Percentiles rank a stretch among this genome's conserved stretches.
Evolutionary conservation across 2,329 filamentous ascomycete species (phyloP).

Genomic region (Aspergillus vadensis): DNA sequence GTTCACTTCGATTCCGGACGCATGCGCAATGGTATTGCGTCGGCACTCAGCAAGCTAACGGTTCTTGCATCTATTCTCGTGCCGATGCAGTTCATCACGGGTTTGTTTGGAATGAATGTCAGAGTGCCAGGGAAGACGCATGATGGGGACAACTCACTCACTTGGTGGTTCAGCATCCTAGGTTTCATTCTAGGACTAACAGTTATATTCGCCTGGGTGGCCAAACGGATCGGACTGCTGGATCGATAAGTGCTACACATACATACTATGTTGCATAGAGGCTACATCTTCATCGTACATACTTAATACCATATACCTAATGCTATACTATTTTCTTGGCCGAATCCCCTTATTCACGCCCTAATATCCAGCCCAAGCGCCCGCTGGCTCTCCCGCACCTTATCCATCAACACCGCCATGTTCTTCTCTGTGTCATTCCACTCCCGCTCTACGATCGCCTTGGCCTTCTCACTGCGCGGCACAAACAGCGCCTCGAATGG

Average conservation of each 20-base stretch:
- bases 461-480: constrained; percentile 24
- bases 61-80: constrained; percentile 87
- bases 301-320: neutral
- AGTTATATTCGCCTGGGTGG: constrained; percentile 27
- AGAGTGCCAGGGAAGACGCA: constrained; percentile 37
- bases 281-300: too few species aligned
- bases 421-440: constrained; percentile 25
- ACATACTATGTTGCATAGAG: neutral
- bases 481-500: constrained; percentile 31
- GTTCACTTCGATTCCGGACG: constrained; percentile 85
- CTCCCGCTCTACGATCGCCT: constrained; percentile 22
- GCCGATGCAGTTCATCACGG: constrained; percentile 82
- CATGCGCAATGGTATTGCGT: constrained; percentile 81
- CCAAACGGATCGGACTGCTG: constrained; percentile 31
- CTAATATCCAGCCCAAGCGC: constrained; percentile 13
- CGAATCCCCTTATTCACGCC: neutral
- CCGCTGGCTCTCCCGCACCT: constrained; percentile 13
- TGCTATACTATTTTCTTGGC: neutral
- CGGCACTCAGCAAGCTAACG: constrained; percentile 85
- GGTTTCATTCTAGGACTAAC: constrained; percentile 40
- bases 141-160: constrained; percentile 23
- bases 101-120: constrained; percentile 51
- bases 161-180: constrained; percentile 47
- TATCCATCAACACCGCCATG: constrained; percentile 18
- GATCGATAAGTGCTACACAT: constrained; percentile 3